phyloP scores from a whole-genome alignment of 257 asterid genomes.

The Perilla frutescens region DNA sequence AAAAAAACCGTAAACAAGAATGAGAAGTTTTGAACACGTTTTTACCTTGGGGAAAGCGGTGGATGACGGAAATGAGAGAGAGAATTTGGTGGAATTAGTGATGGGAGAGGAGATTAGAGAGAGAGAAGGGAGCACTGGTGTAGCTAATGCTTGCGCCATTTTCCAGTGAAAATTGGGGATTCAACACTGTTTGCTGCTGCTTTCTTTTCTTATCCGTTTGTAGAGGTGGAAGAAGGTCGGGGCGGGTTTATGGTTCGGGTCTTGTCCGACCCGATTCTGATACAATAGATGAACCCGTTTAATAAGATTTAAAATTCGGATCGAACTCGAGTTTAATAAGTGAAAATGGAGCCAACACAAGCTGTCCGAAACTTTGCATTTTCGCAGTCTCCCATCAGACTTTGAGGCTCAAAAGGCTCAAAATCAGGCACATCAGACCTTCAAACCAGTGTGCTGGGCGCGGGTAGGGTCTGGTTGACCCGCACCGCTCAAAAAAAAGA shows the following conservation, averaged over 20 bases:
- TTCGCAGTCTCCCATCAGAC: too few species aligned
- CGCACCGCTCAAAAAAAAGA: too few species aligned
- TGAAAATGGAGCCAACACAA: too few species aligned
- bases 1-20: neutral
- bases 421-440: too few species aligned
- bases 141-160: slow-evolving; percentile 75
- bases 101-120: slow-evolving; percentile 61
- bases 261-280: slow-evolving; percentile 25
- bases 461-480: too few species aligned
- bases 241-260: slow-evolving; percentile 1
- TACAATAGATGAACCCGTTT: neutral
- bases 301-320: too few species aligned
- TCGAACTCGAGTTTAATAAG: too few species aligned
- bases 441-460: too few species aligned
- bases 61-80: slow-evolving; percentile 52
- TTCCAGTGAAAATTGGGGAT: slow-evolving; percentile 5
- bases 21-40: neutral
- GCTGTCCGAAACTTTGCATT: too few species aligned
- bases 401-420: too few species aligned
- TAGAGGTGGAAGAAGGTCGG: neutral
- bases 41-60: slow-evolving; percentile 63
- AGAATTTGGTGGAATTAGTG: slow-evolving; percentile 41
- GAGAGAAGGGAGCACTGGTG: slow-evolving; percentile 77
- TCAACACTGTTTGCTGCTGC: neutral
- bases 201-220: slow-evolving; percentile 39